A percentile compares a stretch with the other conserved stretches of the same genome.
phyloP scores from a whole-genome alignment of 352 stramenopile species.

The Aphanomyces euteiches region DNA sequence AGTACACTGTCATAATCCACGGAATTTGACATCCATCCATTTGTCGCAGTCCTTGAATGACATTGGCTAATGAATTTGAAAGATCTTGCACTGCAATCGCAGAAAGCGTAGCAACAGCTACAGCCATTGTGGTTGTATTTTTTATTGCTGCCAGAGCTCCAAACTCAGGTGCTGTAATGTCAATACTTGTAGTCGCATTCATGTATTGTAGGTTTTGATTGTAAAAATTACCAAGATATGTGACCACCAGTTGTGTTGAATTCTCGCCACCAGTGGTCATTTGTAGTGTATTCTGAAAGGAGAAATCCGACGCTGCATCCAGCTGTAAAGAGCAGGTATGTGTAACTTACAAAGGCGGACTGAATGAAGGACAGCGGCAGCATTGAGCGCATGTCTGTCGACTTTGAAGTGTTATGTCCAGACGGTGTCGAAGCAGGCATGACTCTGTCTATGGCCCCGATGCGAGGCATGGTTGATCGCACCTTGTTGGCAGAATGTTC shows the following conservation, averaged over 20 bases:
- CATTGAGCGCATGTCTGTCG: too few relatives aligned
- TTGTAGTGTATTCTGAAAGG: neutral
- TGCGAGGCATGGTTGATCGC: too few relatives aligned
- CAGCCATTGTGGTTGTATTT: neutral
- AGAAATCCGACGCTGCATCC: neutral
- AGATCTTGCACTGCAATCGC: conserved; percentile 7
- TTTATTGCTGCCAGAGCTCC: neutral
- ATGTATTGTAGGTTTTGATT: neutral
- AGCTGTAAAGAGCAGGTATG: neutral
- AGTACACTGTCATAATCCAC: conserved; percentile 15
- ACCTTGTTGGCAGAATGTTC: too few relatives aligned
- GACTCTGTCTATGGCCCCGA: too few relatives aligned
- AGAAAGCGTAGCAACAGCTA: neutral
- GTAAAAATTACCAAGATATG: conserved; percentile 13
- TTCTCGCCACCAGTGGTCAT: conserved; percentile 20
- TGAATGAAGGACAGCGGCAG: too few relatives aligned
- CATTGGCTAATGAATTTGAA: conserved; percentile 15
- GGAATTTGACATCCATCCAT: conserved; percentile 14
- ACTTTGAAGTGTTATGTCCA: too few relatives aligned
- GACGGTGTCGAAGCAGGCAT: too few relatives aligned
- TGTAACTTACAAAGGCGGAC: too few relatives aligned
- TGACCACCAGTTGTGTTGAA: conserved; percentile 6
- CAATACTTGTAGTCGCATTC: neutral
- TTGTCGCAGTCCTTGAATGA: conserved; percentile 11
- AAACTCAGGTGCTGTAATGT: too few relatives aligned